Base-by-base conservation (phyloP, 306 rosid genomes). In the Lablab purpureus region DNA sequence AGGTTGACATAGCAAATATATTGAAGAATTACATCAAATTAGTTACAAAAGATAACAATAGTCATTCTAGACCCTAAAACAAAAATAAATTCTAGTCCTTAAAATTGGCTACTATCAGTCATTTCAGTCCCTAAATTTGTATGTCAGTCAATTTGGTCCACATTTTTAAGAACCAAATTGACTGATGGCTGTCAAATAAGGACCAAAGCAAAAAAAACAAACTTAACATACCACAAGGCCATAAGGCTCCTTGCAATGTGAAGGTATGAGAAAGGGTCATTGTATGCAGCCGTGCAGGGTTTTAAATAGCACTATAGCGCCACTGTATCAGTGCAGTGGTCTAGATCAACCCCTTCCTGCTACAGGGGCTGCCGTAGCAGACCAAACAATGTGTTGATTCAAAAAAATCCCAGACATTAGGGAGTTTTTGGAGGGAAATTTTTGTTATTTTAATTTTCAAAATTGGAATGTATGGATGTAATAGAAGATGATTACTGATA, bases 1-100 rank as follows among this genome's bases (percentile, higher is more conserved):
- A 37, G 43, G 58, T 50, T 63, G 46, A 65, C 19, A 10, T n/a
- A 14, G 19, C 51, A 28, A n/a, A 64, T 63, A 80, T 80, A 41
- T 36, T 79, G 22, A 43, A 62, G 37, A 15, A 62, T 2, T 14
- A 15, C 22, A 62, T 62, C 22, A 30, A 60, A 28, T 62, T 62
- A 15, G 22, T 17, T 6, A 43, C 21, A 30, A 28, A 15, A 62
- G 14, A 6, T 60, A 27, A 27, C 10, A 14, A 3, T 21, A 15
- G 4, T 14, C 66, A 30, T 30, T 30, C 18, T 30, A 62, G 22
- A 15, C 43, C 22, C 22, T 30, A 62, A 62, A 62, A 2, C 22
- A 62, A 30, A 62, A 62, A 2, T 10, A 62, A 28, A 62, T 60
- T 13, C 10, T 9, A 14, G 41, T 60, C 43, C 67, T 60, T 60